Conservation (phyloP, 2,329 filamentous ascomycete species). For the Arthrinium phaeospermum region DNA sequence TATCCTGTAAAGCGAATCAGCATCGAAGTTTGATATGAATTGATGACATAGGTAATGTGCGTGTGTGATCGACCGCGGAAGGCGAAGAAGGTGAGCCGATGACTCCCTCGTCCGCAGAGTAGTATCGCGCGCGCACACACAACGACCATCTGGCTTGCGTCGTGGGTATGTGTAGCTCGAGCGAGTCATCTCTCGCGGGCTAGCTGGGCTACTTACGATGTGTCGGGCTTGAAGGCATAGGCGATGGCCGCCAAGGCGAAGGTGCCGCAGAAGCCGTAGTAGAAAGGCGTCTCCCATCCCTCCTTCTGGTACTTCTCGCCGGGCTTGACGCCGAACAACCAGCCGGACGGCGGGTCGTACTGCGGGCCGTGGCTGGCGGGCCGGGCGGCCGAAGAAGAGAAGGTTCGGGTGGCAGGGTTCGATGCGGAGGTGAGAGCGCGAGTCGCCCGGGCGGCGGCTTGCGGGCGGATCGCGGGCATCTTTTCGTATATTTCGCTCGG, state of each 20-base stretch:
- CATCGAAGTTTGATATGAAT: background rate
- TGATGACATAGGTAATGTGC: background rate
- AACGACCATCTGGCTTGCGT: background rate
- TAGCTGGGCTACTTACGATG: conserved; percentile 73
- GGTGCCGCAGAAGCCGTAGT: conserved; percentile 83
- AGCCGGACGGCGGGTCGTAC: conserved; percentile 89
- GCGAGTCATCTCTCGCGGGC: conserved; percentile 15
- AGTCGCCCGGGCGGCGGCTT: conserved; percentile 36
- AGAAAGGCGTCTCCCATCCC: conserved; percentile 90
- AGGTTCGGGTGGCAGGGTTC: conserved; percentile 38
- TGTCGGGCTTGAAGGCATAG: conserved; percentile 97
- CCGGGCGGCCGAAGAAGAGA: conserved; percentile 52
- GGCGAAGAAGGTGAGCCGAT: background rate
- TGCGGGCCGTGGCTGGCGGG: conserved; percentile 69
- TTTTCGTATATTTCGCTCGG: conserved; percentile 14
- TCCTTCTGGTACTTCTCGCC: conserved; percentile 96
- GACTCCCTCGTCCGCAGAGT: background rate
- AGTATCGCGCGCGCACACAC: background rate
- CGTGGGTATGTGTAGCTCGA: background rate
- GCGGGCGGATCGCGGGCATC: conserved; percentile 39
- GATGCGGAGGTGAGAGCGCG: conserved; percentile 30
- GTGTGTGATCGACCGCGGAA: background rate
- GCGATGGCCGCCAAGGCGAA: conserved; percentile 76
- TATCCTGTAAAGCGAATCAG: conserved; percentile 67
- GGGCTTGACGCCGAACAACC: conserved; percentile 93